Conservation (phyloP, 306 rosid species). For the Luffa acutangula region DNA sequence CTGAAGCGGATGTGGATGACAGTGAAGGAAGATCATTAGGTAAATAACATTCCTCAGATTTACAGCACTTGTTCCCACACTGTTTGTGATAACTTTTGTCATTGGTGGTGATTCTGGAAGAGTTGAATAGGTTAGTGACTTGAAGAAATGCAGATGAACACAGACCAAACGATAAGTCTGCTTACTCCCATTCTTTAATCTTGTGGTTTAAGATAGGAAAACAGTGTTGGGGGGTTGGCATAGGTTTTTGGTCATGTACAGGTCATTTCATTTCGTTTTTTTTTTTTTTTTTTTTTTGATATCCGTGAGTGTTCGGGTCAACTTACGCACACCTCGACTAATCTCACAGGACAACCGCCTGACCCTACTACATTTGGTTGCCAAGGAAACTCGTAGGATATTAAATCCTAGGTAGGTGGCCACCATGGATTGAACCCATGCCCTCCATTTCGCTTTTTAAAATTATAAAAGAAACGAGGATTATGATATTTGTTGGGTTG, state of each 20-base stretch:
- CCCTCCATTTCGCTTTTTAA: background rate
- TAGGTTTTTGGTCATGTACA: background rate
- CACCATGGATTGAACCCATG: too few relatives aligned
- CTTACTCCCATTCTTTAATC: background rate
- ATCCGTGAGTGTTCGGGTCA: too few relatives aligned
- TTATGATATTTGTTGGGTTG: background rate
- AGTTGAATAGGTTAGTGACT: background rate
- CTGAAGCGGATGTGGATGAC: background rate
- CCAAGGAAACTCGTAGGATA: too few relatives aligned
- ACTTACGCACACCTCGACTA: too few relatives aligned
- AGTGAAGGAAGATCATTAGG: background rate
- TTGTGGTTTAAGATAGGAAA: background rate
- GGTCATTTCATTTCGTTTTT: background rate
- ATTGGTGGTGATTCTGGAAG: background rate
- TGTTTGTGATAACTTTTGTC: background rate
- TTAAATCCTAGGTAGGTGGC: too few relatives aligned
- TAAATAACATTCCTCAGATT: background rate
- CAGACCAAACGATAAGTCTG: background rate
- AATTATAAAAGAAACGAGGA: background rate
- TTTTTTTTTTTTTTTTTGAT: too few relatives aligned
- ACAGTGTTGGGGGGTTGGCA: background rate
- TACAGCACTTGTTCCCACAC: background rate
- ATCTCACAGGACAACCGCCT: too few relatives aligned
- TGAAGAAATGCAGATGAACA: background rate
- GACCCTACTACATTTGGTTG: too few relatives aligned